Evolutionary conservation across 1,284 basidiomycete genomes (phyloP), one percentile per base, ranked within the genome.

Genomic region (Irpex sp.): DNA sequence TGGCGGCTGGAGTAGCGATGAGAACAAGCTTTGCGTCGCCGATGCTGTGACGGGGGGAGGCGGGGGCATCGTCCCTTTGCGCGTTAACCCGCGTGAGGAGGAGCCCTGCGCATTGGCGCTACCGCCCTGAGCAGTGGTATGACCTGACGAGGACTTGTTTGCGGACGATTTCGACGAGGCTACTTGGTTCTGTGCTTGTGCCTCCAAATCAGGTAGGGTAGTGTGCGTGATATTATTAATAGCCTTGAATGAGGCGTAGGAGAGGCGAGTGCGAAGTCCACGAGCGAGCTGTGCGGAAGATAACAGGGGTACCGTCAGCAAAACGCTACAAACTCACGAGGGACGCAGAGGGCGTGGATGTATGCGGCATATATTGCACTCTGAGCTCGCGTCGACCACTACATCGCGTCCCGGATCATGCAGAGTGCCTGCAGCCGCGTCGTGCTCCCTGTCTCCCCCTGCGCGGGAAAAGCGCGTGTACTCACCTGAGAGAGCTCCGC

Each of bases 161-260:
- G 86, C 87, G 67, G 81, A 76, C 75, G 82, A 78, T 74, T 82
- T 83, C 61, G 80, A 74, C 55, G 78, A 72, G 55, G 77, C 71
- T 50, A 78, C 71, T 63, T 79, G 76, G 59, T 71, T 74, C 58
- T 80, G 79, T 36, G 77, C 78, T 70, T 86, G 84, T 31, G 83
- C 81, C 74, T 93, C 91, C 54, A 92, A 82, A 67, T 90, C 88
- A 67, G 81, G 81, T 37, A 92, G 77, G 54, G 87, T 79, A 59
- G 85, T 78, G 63, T 86, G 83, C 7, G 86, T 77, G 59, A 90
- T 76, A 71, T 91, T 89, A 71, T 90, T 83, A 33, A 81, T 82
- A 5, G 90, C 89, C 77, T 93, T 93, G 82, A 87, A 92, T 2
- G 87, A 87, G 37, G 91, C 90, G 74, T 92, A 90, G 0, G 89